Evolutionary conservation across 2,329 filamentous ascomycete species (phyloP).

Genomic region (Xylaria sp.): DNA sequence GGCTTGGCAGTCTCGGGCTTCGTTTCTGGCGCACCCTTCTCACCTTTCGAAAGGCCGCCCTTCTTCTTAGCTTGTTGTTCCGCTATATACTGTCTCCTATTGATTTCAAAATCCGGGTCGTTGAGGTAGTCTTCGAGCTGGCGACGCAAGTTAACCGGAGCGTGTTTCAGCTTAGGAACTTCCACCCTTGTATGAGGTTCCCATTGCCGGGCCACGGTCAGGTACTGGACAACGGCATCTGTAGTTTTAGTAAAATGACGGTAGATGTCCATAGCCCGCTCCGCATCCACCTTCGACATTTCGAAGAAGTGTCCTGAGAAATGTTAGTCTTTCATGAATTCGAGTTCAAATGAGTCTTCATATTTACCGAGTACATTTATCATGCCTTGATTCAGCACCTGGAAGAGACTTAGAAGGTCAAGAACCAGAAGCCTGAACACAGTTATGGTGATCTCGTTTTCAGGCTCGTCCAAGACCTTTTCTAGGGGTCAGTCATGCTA

Average conservation of each 20-base stretch:
- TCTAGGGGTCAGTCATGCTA: constrained; percentile 36
- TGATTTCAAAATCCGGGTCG: constrained; percentile 94
- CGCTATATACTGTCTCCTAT: constrained; percentile 89
- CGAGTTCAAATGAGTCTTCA: neutral
- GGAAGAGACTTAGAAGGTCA: constrained; percentile 89
- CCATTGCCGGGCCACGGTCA: constrained; percentile 87
- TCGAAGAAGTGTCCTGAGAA: constrained; percentile 91
- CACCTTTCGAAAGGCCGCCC: constrained; percentile 54
- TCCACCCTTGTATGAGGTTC: constrained; percentile 92
- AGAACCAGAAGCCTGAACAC: constrained; percentile 92
- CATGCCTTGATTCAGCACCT: constrained; percentile 94
- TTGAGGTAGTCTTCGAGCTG: constrained; percentile 95
- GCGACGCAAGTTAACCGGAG: constrained; percentile 87
- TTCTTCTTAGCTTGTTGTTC: constrained; percentile 80
- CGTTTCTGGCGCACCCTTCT: constrained; percentile 50
- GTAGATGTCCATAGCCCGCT: constrained; percentile 91
- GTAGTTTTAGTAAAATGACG: constrained; percentile 92
- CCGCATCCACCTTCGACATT: constrained; percentile 94
- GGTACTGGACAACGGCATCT: constrained; percentile 89
- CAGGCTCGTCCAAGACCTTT: constrained; percentile 87
- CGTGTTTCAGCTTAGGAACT: constrained; percentile 97
- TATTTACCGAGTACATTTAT: constrained; percentile 91
- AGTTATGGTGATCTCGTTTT: constrained; percentile 96
- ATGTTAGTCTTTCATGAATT: constrained; percentile 37
- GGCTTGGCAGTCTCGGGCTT: constrained; percentile 57